phyloP scores from a whole-genome alignment of 805 yeast genomes.

The Candida coquimbonensis region DNA sequence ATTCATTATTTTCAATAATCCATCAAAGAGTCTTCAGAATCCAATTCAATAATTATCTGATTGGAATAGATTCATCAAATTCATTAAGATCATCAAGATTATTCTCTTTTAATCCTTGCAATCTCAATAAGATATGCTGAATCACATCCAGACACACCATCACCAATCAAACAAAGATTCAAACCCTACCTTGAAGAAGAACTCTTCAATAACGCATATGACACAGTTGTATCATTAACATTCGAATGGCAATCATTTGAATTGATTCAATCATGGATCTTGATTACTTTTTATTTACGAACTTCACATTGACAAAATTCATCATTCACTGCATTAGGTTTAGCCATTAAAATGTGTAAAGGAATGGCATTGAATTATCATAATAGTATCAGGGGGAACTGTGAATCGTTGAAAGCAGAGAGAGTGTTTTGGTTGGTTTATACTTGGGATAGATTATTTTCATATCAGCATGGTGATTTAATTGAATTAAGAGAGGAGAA shows the following conservation, averaged over 20 bases:
- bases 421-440: slow-evolving; percentile 51
- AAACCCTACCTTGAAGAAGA: slow-evolving; percentile 31
- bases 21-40: slow-evolving; percentile 48
- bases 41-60: slow-evolving; percentile 32
- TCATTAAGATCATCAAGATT: slow-evolving; percentile 31
- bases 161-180: slow-evolving; percentile 12
- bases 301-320: slow-evolving; percentile 38
- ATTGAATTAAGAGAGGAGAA: slow-evolving; percentile 31
- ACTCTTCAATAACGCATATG: slow-evolving; percentile 34
- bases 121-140: slow-evolving; percentile 46
- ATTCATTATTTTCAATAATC: slow-evolving; percentile 45
- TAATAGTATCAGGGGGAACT: slow-evolving; percentile 19
- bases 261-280: slow-evolving; percentile 43
- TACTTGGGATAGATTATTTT: slow-evolving; percentile 45
- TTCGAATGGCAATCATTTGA: slow-evolving; percentile 49
- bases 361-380: slow-evolving; percentile 37
- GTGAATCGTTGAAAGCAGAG: slow-evolving; percentile 38
- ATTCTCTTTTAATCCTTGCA: slow-evolving; percentile 45
- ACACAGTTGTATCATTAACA: slow-evolving; percentile 31
- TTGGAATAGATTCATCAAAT: slow-evolving; percentile 22
- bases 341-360: slow-evolving; percentile 35
- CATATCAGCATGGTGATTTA: slow-evolving; percentile 45
- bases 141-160: slow-evolving; percentile 16
- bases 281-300: slow-evolving; percentile 38
- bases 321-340: slow-evolving; percentile 33